phyloP scores from a whole-genome alignment of 305 asterid species.

The Fraxinus paxiana region DNA sequence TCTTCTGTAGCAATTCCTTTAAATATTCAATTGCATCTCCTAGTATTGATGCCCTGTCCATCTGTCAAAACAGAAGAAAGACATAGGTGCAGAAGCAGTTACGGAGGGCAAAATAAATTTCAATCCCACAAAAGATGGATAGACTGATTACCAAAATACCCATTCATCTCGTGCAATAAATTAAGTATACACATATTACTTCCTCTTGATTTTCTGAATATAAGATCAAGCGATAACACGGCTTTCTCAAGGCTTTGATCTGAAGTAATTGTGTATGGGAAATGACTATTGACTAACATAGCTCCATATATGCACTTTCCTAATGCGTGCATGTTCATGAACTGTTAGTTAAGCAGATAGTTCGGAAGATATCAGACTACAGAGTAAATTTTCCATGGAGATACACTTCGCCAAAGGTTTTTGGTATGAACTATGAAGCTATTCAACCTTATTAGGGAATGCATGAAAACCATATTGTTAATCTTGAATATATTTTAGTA shows the following conservation, averaged over 20 bases:
- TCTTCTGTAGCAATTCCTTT: conserved; percentile 57
- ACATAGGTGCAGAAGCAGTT: background rate
- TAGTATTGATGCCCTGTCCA: conserved; percentile 74
- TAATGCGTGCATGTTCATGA: background rate
- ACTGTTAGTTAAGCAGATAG: background rate
- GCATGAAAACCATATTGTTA: background rate
- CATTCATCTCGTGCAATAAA: background rate
- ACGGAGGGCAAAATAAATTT: background rate
- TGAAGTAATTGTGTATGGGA: background rate
- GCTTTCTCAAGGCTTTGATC: background rate
- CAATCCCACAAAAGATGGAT: background rate
- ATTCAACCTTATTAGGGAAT: background rate
- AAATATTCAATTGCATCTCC: conserved; percentile 65
- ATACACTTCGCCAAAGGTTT: background rate
- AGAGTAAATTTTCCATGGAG: background rate
- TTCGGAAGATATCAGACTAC: background rate
- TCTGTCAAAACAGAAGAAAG: conserved; percentile 30
- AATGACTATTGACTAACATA: background rate
- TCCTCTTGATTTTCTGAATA: background rate
- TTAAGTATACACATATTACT: background rate
- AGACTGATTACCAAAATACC: background rate
- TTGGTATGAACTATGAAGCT: background rate
- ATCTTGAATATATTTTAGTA: background rate
- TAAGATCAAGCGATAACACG: background rate
- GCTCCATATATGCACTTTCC: background rate